Conservation (phyloP, 2,329 filamentous ascomycete genomes). For the Alternaria consortialis region DNA sequence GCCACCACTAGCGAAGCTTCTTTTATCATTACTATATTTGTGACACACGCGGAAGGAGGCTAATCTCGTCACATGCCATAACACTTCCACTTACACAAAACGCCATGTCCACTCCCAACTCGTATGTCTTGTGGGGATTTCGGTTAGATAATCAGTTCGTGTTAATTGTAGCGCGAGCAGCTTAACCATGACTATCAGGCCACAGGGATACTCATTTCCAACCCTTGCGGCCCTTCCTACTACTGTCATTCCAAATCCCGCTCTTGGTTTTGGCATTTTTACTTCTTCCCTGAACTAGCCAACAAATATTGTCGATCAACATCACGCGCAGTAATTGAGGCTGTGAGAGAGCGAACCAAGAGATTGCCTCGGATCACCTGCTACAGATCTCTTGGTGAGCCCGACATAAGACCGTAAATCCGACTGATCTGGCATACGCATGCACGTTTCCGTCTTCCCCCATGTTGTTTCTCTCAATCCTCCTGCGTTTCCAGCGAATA, state of each 20-base stretch:
- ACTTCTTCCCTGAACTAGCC: background rate
- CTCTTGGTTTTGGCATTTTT: background rate
- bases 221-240: background rate
- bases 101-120: too few species aligned
- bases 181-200: background rate
- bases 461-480: background rate
- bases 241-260: background rate
- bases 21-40: background rate
- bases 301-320: background rate
- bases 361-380: background rate
- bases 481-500: background rate
- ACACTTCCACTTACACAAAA: background rate
- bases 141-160: background rate
- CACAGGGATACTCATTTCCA: background rate
- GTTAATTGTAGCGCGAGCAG: background rate
- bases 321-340: background rate
- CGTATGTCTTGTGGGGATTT: background rate
- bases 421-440: background rate
- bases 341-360: background rate
- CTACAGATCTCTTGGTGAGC: background rate
- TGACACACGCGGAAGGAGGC: background rate
- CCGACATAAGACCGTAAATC: constrained; percentile 4
- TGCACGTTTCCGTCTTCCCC: background rate
- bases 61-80: background rate
- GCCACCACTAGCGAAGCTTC: background rate